Base-by-base conservation (phyloP, 2,329 filamentous ascomycete genomes). In the Grosmannia clavigera region DNA sequence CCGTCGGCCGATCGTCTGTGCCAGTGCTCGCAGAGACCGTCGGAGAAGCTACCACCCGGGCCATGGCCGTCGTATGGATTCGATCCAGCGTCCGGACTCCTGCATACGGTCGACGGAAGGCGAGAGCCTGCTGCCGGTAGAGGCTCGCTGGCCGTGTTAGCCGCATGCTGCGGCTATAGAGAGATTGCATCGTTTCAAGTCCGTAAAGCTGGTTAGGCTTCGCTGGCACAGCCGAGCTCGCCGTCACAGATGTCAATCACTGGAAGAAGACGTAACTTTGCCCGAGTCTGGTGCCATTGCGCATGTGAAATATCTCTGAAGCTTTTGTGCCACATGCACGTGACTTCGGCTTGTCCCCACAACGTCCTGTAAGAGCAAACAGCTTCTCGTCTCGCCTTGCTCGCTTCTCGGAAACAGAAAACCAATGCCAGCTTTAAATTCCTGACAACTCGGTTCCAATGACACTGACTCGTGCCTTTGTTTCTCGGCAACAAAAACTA, bases 1-100 rank as follows among this genome's bases (percentile, higher is more conserved):
- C 9, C 25, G 19, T 31, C 5, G 10, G 63, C 60, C 38, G 14
- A 62, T 52, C 66, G 2, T 55, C 31, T n/a, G 16, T 57, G 31
- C 64, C 60, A 52, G 48, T 3, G 19, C 33, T 27, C 53, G 57
- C 22, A 50, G 63, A 57, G 54, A 60, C 38, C 58, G 64, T 51
- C 50, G 65, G 63, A 27, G 62, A 54, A 10, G 68, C 60, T 12
- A 65, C 40, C 1, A 25, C 29, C 11, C 55, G 14, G 2, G 29
- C 48, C 1, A 50, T 19, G 2, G 58, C 48, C 5, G 59, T 35
- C 35, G 61, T 43, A 25, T 56, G 35, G 14, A 56, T 38, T 4
- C 54, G 54, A n/a, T 10, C 53, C 33, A 22, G n/a, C 33, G 19
- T 38, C 48, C 48, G 48, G 48, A 14, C 25, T 14, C 48, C 22